Percentiles rank a stretch among this genome's conserved stretches.
phyloP scores from a whole-genome alignment of 1,284 basidiomycete genomes.

The Takashimella tepidaria region DNA sequence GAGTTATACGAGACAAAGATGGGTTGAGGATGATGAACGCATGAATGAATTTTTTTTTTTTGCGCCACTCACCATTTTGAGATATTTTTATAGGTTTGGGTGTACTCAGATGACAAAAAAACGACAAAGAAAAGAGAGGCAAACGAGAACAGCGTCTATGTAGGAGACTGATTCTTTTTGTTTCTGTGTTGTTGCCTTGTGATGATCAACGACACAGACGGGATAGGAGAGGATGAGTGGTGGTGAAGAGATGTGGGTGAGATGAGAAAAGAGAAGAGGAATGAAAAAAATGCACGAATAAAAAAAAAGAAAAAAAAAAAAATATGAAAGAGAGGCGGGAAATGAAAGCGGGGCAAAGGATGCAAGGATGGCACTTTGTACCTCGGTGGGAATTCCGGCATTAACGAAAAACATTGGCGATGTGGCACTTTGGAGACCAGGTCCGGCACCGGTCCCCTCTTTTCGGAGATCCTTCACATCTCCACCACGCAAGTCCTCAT shows the following conservation, averaged over 20 bases:
- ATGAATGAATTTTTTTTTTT: background rate
- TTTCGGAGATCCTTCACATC: too few species aligned
- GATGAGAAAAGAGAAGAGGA: background rate
- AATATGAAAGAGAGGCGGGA: background rate
- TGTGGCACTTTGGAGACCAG: background rate
- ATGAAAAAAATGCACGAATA: background rate
- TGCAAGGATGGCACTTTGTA: background rate
- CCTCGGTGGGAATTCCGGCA: background rate
- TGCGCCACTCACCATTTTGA: conserved; percentile 40
- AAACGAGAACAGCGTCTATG: background rate
- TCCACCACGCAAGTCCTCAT: too few species aligned
- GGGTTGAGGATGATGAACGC: too few species aligned
- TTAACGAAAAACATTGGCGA: too few species aligned
- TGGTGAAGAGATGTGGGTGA: background rate
- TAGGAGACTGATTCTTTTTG: background rate
- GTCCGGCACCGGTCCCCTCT: too few species aligned
- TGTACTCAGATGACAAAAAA: too few species aligned
- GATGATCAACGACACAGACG: background rate
- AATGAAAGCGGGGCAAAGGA: background rate
- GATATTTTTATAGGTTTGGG: conserved; percentile 22
- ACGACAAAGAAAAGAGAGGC: background rate
- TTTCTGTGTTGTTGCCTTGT: background rate
- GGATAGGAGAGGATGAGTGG: background rate
- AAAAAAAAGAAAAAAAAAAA: background rate
- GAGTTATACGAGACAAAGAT: background rate